Conservation (phyloP, 805 yeast genomes). For the Candida sanyiensis region DNA sequence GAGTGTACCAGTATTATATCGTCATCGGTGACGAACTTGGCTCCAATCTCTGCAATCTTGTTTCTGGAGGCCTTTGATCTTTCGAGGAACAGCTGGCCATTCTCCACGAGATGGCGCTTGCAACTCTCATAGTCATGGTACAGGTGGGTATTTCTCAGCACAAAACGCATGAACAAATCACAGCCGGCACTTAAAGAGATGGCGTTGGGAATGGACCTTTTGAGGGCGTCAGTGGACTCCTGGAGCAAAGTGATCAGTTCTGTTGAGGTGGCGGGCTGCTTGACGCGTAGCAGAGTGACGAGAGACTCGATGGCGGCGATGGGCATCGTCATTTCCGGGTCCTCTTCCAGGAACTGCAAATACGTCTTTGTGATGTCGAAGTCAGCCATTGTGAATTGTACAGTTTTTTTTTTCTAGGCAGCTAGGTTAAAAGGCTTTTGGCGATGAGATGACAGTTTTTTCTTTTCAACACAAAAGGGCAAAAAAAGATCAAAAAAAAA, state of each 20-base stretch:
- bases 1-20: slow-evolving; percentile 89
- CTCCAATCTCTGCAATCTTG: slow-evolving; percentile 81
- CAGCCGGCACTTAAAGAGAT: slow-evolving; percentile 96
- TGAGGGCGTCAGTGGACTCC: slow-evolving; percentile 68
- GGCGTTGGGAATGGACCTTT: slow-evolving; percentile 79
- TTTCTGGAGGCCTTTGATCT: slow-evolving; percentile 88
- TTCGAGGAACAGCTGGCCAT: slow-evolving; percentile 85
- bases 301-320: slow-evolving; percentile 96
- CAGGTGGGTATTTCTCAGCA: slow-evolving; percentile 78
- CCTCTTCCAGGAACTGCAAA: slow-evolving; percentile 74
- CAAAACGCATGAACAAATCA: slow-evolving; percentile 92
- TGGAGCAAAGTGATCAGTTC: slow-evolving; percentile 81
- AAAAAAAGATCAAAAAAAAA: neutral
- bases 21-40: slow-evolving; percentile 87
- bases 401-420: no score
- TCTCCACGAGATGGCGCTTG: slow-evolving; percentile 79
- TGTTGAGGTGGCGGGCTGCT: slow-evolving; percentile 90
- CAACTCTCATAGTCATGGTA: slow-evolving; percentile 95
- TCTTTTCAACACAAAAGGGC: no score
- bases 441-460: no score
- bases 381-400: slow-evolving; percentile 30
- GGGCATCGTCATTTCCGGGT: slow-evolving; percentile 98
- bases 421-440: no score
- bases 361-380: slow-evolving; percentile 84
- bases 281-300: slow-evolving; percentile 72